Base-by-base conservation (phyloP, 1,284 basidiomycete genomes). In the Neonothopanus nambi region DNA sequence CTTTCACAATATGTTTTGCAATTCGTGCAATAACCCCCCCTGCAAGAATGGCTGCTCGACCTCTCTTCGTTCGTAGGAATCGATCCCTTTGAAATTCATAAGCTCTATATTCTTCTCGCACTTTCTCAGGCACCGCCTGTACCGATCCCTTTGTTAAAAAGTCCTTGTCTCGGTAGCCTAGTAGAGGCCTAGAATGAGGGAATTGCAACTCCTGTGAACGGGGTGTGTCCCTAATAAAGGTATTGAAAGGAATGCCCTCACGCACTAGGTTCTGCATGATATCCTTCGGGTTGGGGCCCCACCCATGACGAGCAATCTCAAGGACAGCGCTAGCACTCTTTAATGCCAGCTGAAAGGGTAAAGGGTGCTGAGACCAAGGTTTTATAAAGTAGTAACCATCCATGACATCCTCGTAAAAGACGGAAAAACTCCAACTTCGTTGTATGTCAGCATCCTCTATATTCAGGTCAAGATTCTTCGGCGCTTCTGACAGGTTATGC, bases 1-100 rank as follows among this genome's bases (percentile, higher is more conserved):
- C 38, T 5, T 30, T 18, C 4, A 49, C 51, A n/a, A 45, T 44
- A 7, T 44, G 13, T 26, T 37, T 33, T 3, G 56, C 58, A 6
- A 59, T 20, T 1, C 54, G 46, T 2, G 37, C 52, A 11, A 59
- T 41, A 6, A 59, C 7, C 1, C 56, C 56, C 20, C 58, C 58
- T 17, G 43, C 45, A 1, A 46, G 36, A 28, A 54, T 12, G 4
- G 58, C 58, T 5, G 51, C 54, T 12, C 50, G 52, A 36, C 56
- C 58, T 8, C 51, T 37, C 4, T 33, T 21, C 7, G 23, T 38
- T 8, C 20, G 41, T 1, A 59, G 33, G 12, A 59, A 52, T 26
- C 28, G 17, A 23, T 56, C 41, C 13, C 42, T 52, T 3, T 21
- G 15, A 17, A 5, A 6, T 38, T 51, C 48, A 41, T 55, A 55